These are phyloP conservation scores for Beauveria sp. DNA, from an alignment of 2,329 filamentous ascomycete genomes.

Conservation along the genomic window DNA sequence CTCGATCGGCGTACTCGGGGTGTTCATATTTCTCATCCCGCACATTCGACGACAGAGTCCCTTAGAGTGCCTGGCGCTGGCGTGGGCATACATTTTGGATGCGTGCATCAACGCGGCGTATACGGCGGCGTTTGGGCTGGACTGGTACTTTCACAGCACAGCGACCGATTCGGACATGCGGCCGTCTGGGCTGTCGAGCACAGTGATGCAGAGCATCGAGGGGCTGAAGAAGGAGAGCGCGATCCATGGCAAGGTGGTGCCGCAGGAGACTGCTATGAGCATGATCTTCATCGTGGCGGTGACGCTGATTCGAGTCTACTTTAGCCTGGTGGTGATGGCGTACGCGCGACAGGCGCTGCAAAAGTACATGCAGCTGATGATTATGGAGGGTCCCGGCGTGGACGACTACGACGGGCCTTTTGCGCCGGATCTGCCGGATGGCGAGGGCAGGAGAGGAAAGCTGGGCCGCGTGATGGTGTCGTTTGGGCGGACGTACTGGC, in stretches of 20 bases:
- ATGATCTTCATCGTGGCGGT: conserved; percentile 68
- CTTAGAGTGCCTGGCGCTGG: conserved; percentile 71
- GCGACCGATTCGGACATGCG: conserved; percentile 30
- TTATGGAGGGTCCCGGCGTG: conserved; percentile 40
- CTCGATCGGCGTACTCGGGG: conserved; percentile 62
- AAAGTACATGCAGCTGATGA: conserved; percentile 45
- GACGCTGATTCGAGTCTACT: conserved; percentile 73
- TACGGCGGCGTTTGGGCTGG: conserved; percentile 71
- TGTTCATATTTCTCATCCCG: conserved; percentile 63
- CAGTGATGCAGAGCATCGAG: conserved; percentile 27
- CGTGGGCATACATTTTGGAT: conserved; percentile 80
- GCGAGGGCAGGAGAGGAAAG: conserved; percentile 70
- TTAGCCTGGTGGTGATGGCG: conserved; percentile 74
- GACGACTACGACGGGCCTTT: conserved; percentile 59
- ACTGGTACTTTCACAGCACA: conserved; percentile 72
- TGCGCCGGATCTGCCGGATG: conserved; percentile 59
- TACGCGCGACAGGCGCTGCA: conserved; percentile 72
- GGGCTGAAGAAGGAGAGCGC: conserved; percentile 26
- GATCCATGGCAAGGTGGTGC: conserved; percentile 28
- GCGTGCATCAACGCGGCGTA: conserved; percentile 74
- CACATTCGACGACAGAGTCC: conserved; percentile 74
- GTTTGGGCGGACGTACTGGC: conserved; percentile 71
- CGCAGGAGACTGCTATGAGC: conserved; percentile 62
- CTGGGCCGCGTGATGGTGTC: conserved; percentile 73
- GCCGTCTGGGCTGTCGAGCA: conserved; percentile 12